These are phyloP conservation scores for Sicyos baderoa DNA, from an alignment of 306 rosid genomes.

Conservation along the genomic window DNA sequence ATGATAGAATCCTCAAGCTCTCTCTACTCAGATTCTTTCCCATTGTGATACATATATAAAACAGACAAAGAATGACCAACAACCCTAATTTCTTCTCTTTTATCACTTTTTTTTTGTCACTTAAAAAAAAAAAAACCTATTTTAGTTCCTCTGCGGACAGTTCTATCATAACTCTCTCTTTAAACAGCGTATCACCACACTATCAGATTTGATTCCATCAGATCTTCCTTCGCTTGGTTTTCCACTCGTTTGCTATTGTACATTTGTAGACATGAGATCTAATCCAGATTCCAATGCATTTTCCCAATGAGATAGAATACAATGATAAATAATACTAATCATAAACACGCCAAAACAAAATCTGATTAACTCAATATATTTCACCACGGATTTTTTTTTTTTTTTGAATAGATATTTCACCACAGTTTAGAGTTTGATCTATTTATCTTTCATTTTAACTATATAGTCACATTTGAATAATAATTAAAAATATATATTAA, in stretches of 20 bases:
- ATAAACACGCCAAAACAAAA: too few relatives aligned
- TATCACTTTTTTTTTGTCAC: too few relatives aligned
- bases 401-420: too few relatives aligned
- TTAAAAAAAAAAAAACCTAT: not conserved
- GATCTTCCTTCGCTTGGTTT: not conserved
- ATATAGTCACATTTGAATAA: too few relatives aligned
- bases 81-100: too few relatives aligned
- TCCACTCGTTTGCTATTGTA: not conserved
- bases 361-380: too few relatives aligned
- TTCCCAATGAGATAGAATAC: slow-evolving; percentile 13
- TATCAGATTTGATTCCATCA: not conserved
- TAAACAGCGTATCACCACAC: not conserved
- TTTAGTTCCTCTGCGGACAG: not conserved
- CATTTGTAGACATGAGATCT: not conserved
- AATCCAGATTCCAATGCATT: slow-evolving; percentile 6
- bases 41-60: not conserved
- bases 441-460: not conserved
- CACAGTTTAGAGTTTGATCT: not conserved
- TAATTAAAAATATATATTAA: not conserved
- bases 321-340: not conserved
- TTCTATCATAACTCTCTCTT: not conserved
- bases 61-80: too few relatives aligned
- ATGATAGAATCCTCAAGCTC: not conserved
- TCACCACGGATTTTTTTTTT: too few relatives aligned
- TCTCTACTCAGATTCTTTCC: not conserved